Base-by-base conservation (phyloP, 2,329 filamentous ascomycete genomes). In the Onygena corvina region DNA sequence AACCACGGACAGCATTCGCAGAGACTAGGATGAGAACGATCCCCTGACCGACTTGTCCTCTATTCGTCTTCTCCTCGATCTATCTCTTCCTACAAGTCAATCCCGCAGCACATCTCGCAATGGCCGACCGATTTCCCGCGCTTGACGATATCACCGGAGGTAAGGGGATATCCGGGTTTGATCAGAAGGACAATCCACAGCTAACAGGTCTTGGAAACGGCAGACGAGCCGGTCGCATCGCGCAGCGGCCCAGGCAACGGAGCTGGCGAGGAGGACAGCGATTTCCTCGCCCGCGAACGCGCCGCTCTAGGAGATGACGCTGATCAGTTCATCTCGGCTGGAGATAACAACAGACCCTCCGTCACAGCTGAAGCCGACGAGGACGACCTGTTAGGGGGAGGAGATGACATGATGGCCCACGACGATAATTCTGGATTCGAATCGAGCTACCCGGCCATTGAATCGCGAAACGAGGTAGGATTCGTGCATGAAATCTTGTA, bases 281-380 rank as follows among this genome's bases (percentile, higher is more conserved):
- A 94, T 68, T 96, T 98, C 67, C 79, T 96, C 45, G 81, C 86
- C 54, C 86, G 90, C 58, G 92, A 98, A 72, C 86, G 88, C 63
- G 92, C 88, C 53, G 70, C 83, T 14, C 80, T 98, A 5, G 92
- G 92, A 57, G 92, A 94, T 55, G 92, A 96, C 67, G 92, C 92
- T 53, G 79, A 88, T 60, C 85, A 89, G 71, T 98, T 98, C 67
- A 76, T 83, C 55, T 84, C 85, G 27, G 76, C 80, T 53, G 80
- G 83, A 61, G 86, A 94, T 55, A 65, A 67, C 46, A 31, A 31
- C 29, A 42, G 38, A 27, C 38, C 38, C 8, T 42, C 38, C 16
- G 61, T 59, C 66, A 79, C 79, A 34, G 75, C 80, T 49, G 80
- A 83, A 58, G 72, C 79, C 56, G 76, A 71, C 48, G 80, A 85